Evolutionary conservation across 1,139 yeast species (phyloP).

Genomic region (Taphrina populina): DNA sequence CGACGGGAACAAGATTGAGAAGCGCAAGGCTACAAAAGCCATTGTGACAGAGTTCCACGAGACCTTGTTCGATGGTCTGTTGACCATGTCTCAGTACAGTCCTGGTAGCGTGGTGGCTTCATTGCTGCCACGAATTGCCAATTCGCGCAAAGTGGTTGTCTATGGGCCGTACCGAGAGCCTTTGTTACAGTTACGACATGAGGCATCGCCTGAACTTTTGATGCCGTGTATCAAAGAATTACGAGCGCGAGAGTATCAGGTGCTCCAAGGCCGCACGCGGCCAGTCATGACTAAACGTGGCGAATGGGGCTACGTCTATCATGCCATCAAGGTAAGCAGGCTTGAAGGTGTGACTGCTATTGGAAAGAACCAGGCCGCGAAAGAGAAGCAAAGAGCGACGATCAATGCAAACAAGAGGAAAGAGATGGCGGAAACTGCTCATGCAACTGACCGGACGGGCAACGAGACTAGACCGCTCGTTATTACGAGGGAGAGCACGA

Average conservation of each 20-base stretch:
- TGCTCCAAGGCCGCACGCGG: constrained; percentile 89
- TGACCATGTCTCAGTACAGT: constrained; percentile 71
- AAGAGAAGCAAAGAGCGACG: background rate
- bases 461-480: background rate
- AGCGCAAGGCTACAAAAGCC: constrained; percentile 51
- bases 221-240: constrained; percentile 85
- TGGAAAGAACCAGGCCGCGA: constrained; percentile 14
- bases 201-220: constrained; percentile 63
- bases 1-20: constrained; percentile 62
- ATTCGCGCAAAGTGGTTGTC: constrained; percentile 81
- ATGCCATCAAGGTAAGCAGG: constrained; percentile 37
- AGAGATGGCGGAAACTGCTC: background rate
- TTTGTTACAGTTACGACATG: constrained; percentile 60
- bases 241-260: constrained; percentile 81
- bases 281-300: constrained; percentile 93
- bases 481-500: constrained; percentile 2
- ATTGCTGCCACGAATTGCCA: constrained; percentile 68
- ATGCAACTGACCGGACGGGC: background rate
- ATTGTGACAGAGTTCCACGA: constrained; percentile 56
- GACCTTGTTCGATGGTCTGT: constrained; percentile 71
- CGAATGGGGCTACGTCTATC: constrained; percentile 76
- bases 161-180: constrained; percentile 80
- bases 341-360: constrained; percentile 10
- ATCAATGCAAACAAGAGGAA: constrained; percentile 1
- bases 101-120: constrained; percentile 63